Base-by-base conservation (phyloP, 345 rosid species). In the Camelina laxa region DNA sequence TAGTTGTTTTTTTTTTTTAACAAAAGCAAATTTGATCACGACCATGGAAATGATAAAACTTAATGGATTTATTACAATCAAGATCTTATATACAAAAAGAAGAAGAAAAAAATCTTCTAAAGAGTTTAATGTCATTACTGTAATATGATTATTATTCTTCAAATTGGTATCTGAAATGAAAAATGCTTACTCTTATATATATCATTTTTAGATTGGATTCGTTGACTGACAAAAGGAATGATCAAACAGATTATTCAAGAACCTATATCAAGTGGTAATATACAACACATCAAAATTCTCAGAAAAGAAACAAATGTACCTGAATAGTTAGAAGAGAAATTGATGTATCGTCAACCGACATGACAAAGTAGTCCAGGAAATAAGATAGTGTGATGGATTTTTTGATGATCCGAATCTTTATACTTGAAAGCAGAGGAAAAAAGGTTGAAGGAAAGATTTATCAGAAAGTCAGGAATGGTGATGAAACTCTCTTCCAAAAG, bases 311-410 rank as follows among this genome's bases (percentile, higher is more conserved):
- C 11, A 35, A 39, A 24, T 59, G 59, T 75, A 75, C 79, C 73
- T 59, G 47, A 49, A 17, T 38, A 27, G 15, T 41, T 41, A 58
- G 54, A 66, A 24, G 60, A 17, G 30, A 44, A 45, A 56, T 16
- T 35, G 77, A 53, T 42, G 60, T 39, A 60, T 16, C 41, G 57
- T 56, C 65, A 65, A 49, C n/a, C 15, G 41, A 47, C 66, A 74
- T 74, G 41, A 65, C 48, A 45, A 48, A 17, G 3, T n/a, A 22
- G 35, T 35, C 50, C 35, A 35, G 57, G n/a, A 45, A 15, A 45
- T 4, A 56, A 65, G 19, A 44, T 14, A 14, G 9, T 58, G 56
- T 14, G 73, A 39, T 62, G 69, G 20, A 38, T n/a, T 24, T 39
- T n/a, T 24, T 27, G 51, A 61, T 7, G 73, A 60, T 3, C 21